A percentile compares a stretch with the other conserved stretches of the same genome.
phyloP scores from a whole-genome alignment of 352 stramenopile genomes.

The Phytopythium mirpurense region DNA sequence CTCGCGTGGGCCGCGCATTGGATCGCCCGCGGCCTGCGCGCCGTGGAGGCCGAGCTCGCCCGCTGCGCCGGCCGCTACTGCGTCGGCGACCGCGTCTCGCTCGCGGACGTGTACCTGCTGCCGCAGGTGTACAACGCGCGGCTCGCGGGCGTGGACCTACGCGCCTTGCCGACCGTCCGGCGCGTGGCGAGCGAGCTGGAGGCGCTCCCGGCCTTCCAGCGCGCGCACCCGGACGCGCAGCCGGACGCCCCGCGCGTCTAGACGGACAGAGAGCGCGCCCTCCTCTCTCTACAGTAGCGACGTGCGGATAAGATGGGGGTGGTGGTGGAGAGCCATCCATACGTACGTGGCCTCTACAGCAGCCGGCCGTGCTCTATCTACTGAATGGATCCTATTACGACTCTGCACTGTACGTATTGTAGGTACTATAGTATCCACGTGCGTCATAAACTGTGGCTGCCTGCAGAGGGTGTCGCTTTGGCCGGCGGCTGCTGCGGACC shows the following conservation, averaged over 20 bases:
- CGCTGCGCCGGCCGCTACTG: constrained; percentile 48
- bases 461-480: too few species aligned
- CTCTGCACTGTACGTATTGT: too few species aligned
- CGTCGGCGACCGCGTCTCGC: constrained; percentile 71
- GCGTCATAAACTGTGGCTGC: too few species aligned
- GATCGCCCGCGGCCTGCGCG: constrained; percentile 75
- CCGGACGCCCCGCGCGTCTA: constrained; percentile 25
- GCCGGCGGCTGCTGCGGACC: too few species aligned
- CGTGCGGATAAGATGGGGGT: too few species aligned
- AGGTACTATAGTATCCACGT: too few species aligned
- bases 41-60: constrained; percentile 60
- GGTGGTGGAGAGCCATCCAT: too few species aligned
- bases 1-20: constrained; percentile 52
- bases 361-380: too few species aligned
- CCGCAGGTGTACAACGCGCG: constrained; percentile 90
- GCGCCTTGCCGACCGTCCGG: constrained; percentile 72
- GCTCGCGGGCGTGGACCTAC: constrained; percentile 78
- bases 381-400: too few species aligned
- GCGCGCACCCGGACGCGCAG: constrained; percentile 61
- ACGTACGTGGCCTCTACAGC: too few species aligned
- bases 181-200: constrained; percentile 63
- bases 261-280: background rate
- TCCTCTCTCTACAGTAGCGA: too few species aligned
- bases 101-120: constrained; percentile 88
- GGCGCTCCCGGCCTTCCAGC: constrained; percentile 74